Evolutionary conservation across 805 yeast species (phyloP), one percentile per base, ranked within the genome.

Genomic region (Phaffomyces opuntiae): DNA sequence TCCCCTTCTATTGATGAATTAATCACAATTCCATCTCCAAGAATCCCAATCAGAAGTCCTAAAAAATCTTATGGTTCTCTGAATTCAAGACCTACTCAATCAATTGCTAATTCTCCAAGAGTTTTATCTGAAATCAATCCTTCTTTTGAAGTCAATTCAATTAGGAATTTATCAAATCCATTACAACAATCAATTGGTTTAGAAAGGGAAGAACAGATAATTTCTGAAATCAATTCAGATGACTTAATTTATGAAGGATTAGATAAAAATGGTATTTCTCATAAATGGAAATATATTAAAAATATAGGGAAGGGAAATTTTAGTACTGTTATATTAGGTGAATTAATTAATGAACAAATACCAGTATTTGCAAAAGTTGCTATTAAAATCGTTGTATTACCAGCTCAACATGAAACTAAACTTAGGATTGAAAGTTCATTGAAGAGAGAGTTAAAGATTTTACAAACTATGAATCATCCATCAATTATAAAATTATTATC

Each of bases 401-500:
- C 67, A 39, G 62, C 53, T 35, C 64, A 64, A 27, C 63, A 63
- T 31, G 75, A 74, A 5, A 64, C 75, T 4, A 60, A 73, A 12
- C 67, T 73, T 7, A 67, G 87, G 39, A 68, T 83, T 24, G 83
- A 82, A 55, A 74, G 76, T 47, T 77, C 87, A 0, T 61, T 83
- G 39, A 65, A 71, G n/a, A 71, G 98, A 49, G 99, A 93, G 59
- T 60, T 89, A 25, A 80, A 77, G 24, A 77, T 89, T 7, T 67
- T 91, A 48, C 65, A 67, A 44, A 62, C 67, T 12, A 51, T 82
- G 13, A 52, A 71, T 33, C 93, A 87, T 60, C 95, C 95, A 1
- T 78, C 84, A 41, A 73, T 90, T 13, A 78, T 87, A 21, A 65
- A 70, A 39, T 65, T 90, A 11, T 55, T 81, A 27, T 89, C 84